Evolutionary conservation across 1,284 basidiomycete genomes (phyloP), one percentile per base, ranked within the genome.

Genomic region (Bondarzewia mesenterica): DNA sequence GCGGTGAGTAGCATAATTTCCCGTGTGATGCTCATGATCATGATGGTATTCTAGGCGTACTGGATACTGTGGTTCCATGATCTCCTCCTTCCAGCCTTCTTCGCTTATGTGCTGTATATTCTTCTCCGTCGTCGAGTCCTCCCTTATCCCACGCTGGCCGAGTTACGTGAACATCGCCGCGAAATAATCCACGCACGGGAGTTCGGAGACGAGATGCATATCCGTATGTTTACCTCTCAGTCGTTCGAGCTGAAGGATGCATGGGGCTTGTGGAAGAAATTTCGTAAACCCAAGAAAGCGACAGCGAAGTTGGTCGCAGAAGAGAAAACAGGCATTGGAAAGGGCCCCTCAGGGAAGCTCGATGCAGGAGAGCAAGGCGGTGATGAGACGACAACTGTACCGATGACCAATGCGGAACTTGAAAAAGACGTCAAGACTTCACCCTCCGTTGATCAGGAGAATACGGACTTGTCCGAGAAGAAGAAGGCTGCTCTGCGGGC

Each of bases 21-120:
- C 22, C 15, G 14, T 14, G 25, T 15, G 7, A n/a, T 15, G 32
- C 38, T 45, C 47, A 50, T 60, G 16, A 53, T 46, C 37, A 22
- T 26, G 3, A 26, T 12, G 36, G 25, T 26, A 48, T n/a, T 16
- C 1, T 50, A 84, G 82, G 51, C 69, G 2, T 85, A 74, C 53
- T 85, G 83, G 83, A 58, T 72, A 21, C 58, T 83, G 16, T 85
- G 83, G 83, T 75, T 74, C 57, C 57, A 74, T 47, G 70, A 82
- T 54, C 57, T 81, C 15, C 65, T 85, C 5, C 62, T 78, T 12
- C 73, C 82, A 15, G 68, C 72, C 4, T 57, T 81, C 29, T 52
- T 79, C 44, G 59, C 75, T 37, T 68, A 71, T 23, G 60, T 81
- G 6, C 55, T 77, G 18, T 75, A 72, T 52, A 57, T 70, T 23